These are phyloP conservation scores for Linnemannia elongata DNA, from an alignment of 192 early-diverging fungal genomes.

Conservation along the genomic window DNA sequence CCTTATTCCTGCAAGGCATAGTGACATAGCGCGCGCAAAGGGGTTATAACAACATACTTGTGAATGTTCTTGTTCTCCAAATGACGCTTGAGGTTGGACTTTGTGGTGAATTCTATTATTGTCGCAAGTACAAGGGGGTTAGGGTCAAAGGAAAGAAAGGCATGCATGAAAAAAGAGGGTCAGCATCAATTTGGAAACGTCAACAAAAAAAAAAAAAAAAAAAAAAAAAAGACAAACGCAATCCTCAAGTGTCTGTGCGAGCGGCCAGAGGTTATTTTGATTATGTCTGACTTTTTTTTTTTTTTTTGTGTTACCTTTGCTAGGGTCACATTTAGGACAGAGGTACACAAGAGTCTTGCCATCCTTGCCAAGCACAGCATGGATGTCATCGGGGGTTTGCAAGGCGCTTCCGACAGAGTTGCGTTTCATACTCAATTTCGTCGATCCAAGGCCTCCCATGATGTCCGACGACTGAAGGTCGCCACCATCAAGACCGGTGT, in stretches of 20 bases:
- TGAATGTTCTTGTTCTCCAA: conserved; percentile 68
- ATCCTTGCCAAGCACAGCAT: conserved; percentile 44
- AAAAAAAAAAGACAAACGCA: neutral
- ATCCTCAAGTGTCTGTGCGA: conserved; percentile 2
- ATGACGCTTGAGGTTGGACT: conserved; percentile 59
- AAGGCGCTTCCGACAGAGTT: neutral
- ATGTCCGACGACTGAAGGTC: neutral
- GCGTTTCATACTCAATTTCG: conserved; percentile 12
- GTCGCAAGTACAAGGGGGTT: neutral
- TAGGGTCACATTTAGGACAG: conserved; percentile 45
- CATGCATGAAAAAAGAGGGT: neutral
- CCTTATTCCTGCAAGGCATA: neutral
- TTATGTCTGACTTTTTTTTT: neutral
- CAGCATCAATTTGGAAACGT: neutral
- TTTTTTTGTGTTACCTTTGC: conserved; percentile 29
- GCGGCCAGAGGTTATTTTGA: neutral
- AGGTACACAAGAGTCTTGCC: conserved; percentile 44
- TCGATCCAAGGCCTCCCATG: neutral
- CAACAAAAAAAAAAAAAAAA: neutral
- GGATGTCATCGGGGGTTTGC: conserved; percentile 38
- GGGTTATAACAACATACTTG: conserved; percentile 39
- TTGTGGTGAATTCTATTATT: conserved; percentile 45
- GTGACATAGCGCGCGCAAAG: neutral
- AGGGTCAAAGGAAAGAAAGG: neutral
- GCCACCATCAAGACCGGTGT: neutral